Evolutionary conservation across 768 basidiomycete species (phyloP).

Genomic region (Boletus reticuloceps): DNA sequence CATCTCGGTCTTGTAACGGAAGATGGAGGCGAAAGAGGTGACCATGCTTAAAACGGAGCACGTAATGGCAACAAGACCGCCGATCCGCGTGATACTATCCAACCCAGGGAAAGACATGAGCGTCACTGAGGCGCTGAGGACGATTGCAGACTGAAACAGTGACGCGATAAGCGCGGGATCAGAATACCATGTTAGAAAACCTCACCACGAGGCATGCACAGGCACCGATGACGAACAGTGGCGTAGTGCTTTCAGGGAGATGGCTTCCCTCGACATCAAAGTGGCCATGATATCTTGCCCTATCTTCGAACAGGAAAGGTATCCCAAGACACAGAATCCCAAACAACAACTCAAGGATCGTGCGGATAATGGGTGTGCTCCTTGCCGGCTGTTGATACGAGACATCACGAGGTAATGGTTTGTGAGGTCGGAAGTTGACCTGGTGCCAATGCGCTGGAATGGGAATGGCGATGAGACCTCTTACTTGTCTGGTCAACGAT

Average conservation of each 20-base stretch:
- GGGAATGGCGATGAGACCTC: slow-evolving; percentile 4
- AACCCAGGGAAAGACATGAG: slow-evolving; percentile 77
- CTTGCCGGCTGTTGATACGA: slow-evolving; percentile 24
- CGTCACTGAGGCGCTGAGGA: slow-evolving; percentile 79
- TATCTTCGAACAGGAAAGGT: slow-evolving; percentile 70
- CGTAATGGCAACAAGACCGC: slow-evolving; percentile 64
- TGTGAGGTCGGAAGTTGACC: slow-evolving; percentile 63
- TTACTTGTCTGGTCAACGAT: not conserved
- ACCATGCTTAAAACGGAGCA: slow-evolving; percentile 70
- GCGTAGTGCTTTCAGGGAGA: slow-evolving; percentile 42
- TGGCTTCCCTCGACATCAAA: slow-evolving; percentile 61
- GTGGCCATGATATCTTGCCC: slow-evolving; percentile 42
- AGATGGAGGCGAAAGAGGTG: slow-evolving; percentile 65
- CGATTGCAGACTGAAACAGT: slow-evolving; percentile 62
- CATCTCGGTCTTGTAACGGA: slow-evolving; percentile 67
- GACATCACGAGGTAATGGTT: slow-evolving; percentile 59
- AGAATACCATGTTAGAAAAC: slow-evolving; percentile 7
- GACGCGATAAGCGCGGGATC: slow-evolving; percentile 1
- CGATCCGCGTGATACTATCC: slow-evolving; percentile 59
- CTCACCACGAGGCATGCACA: slow-evolving; percentile 65
- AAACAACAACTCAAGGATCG: slow-evolving; percentile 54
- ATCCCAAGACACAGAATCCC: slow-evolving; percentile 73
- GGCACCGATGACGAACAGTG: slow-evolving; percentile 62
- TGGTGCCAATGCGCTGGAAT: slow-evolving; percentile 66
- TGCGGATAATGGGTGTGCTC: slow-evolving; percentile 44